Base-by-base conservation (phyloP, 768 basidiomycete genomes). In the Termitomyces sp. region DNA sequence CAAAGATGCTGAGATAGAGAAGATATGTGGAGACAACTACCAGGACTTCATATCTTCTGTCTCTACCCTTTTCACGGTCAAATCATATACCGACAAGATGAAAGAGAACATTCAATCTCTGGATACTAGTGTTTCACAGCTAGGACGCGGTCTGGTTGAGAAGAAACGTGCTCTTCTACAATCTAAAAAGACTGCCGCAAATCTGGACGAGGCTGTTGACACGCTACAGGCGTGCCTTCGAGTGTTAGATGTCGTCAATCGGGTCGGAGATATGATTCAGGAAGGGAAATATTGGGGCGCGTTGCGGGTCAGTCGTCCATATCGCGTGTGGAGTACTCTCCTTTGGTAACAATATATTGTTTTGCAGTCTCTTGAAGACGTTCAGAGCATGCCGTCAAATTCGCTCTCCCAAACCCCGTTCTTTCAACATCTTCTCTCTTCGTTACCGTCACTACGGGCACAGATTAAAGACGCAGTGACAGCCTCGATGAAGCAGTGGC, bases 271-370 rank as follows among this genome's bases (percentile, higher is more conserved):
- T 69, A 94, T 98, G 87, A 90, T 99, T 65, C 82, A 84, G 65
- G 87, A 94, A 65, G 90, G 91, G 54, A 94, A 89, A 76, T 98
- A 94, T 73, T 98, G 94, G 92, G 95, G 94, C 68, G 97, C 97
- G 46, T 71, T 98, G 69, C 80, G 96, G 77, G 94, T 97, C 70
- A 71, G 93, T 79, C 67, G 56, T 73, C 65, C 66, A 64, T 67
- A 67, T 67, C 68, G 69, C 63, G 57, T 65, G 66, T 70, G 64
- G 60, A 58, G 60, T 67, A 66, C 62, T 41, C 42, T 56, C 68
- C 69, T 64, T 67, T 72, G 71, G 55, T 64, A 71, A 67, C 65
- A 56, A 65, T 65, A 62, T 62, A 57, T 66, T 32, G 18, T 32
- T 68, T 66, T 65, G 59, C 70, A 98, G 93, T 95, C 94, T 47